Evolutionary conservation across 1,139 yeast species (phyloP).

Genomic region (Candida smagusa): DNA sequence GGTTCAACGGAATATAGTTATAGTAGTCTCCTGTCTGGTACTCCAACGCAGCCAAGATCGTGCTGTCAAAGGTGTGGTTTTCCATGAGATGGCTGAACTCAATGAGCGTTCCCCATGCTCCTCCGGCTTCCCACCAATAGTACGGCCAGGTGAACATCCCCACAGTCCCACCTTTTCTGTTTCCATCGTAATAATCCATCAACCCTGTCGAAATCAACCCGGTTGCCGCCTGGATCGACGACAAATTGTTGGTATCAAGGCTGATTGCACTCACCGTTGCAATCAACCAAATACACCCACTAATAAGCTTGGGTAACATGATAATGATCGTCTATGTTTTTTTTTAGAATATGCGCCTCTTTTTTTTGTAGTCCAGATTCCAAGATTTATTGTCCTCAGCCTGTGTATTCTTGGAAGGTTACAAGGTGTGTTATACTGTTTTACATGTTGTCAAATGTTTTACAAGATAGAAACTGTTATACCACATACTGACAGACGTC

Average conservation of each 20-base stretch:
- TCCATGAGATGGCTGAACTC: conserved; percentile 64
- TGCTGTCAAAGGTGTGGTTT: conserved; percentile 55
- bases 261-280: conserved; percentile 16
- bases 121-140: conserved; percentile 97
- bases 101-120: conserved; percentile 75
- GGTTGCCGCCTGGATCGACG: conserved; percentile 47
- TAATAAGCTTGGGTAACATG: not conserved
- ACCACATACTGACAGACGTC: too few species aligned
- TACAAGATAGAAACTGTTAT: too few species aligned
- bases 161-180: conserved; percentile 62
- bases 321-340: conserved; percentile 1
- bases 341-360: conserved; percentile 1
- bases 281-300: not conserved
- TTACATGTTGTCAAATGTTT: too few species aligned
- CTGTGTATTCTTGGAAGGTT: too few species aligned
- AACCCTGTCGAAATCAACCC: conserved; percentile 59
- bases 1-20: conserved; percentile 74
- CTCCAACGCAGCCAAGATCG: conserved; percentile 56
- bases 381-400: too few species aligned
- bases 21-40: conserved; percentile 65
- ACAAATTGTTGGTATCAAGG: conserved; percentile 38
- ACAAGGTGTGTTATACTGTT: too few species aligned
- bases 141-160: conserved; percentile 77
- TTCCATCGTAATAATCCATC: conserved; percentile 69
- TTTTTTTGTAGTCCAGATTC: too few species aligned